Base-by-base conservation (phyloP, 1,139 yeast genomes). In the Candida sanyaensis region DNA sequence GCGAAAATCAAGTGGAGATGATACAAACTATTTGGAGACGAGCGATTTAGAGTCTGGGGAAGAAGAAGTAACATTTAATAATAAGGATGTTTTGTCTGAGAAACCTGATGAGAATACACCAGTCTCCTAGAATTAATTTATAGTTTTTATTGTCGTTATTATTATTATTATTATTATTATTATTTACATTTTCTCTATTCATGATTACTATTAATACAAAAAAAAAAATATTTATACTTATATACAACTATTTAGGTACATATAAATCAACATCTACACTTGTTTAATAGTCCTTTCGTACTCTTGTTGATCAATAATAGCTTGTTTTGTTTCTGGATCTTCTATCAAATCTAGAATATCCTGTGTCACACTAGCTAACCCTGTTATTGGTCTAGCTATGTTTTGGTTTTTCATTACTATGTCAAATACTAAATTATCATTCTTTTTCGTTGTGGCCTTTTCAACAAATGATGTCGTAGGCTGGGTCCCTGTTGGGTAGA, bases 401-500 rank as follows among this genome's bases (percentile, higher is more conserved):
- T 53, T 46, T 9, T 38, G 42, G 26, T 42, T 32, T 6, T 41
- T 24, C 43, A 43, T 52, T 11, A 68, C 66, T 0, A 88, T 80
- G 42, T 83, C 85, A 50, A 81, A 76, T 2, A 67, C 63, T 24
- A 86, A 53, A 2, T 58, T 44, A 11, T 49, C 47, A 23, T 46
- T 36, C 4, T 53, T 44, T n/a, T 51, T 51, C 1, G 59, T 59
- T 1, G 21, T 9, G 21, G 73, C 53, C 17, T 46, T 48, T 9
- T 37, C 27, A 27, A 47, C 11, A 41, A 52, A 60, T 3, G 77
- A 63, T 47, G 64, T 60, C 0, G 80, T 71, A 0, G 98, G 89
- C 66, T 93, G 98, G 2, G 96, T 86, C 6, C 75, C 69, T n/a
- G 60, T 62, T 1, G 97, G 97, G 41, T 80, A 83, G 60, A 90